Evolutionary conservation across 2,329 filamentous ascomycete genomes (phyloP), one percentile per base, ranked within the genome.

Genomic region (Mycogone perniciosa): DNA sequence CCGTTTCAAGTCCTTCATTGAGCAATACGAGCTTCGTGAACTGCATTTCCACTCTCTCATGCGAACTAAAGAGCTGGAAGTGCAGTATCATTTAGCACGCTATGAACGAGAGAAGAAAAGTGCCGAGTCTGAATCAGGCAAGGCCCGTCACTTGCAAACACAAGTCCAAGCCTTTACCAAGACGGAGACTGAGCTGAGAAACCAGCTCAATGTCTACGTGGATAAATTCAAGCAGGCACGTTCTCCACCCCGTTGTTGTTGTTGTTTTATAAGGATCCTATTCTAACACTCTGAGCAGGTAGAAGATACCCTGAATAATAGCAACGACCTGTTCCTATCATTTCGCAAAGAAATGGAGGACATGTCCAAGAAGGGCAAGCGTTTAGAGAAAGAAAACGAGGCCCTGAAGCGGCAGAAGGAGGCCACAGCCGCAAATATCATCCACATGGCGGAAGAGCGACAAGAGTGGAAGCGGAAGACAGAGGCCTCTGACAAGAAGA

Each of bases 341-440:
- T 97, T 97, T 71, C 83, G 92, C 49, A 96, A 96, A 73, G 93
- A 97, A 71, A 97, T 97, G 91, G 93, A 97, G 71, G 93, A 97
- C 64, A 97, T 97, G 91, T 96, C 91, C 1, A 96, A 96, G 74
- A 97, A 97, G 74, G 96, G 92, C 5, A 96, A 96, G 71, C 85
- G 90, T 29, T 76, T 99, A 48, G 93, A 99, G 68, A 96, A 96
- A 71, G 93, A 99, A 64, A 97, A 99, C 62, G 86, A 93, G 60
- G 86, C 82, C 13, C 79, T 96, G 46, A 95, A 89, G 58, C 83
- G 92, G 50, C 96, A 96, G 69, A 92, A 96, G 67, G 91, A 96
- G 61, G 84, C 89, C 44, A 95, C 91, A 29, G 93, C 93, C 63
- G 85, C 88, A 58, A 97, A 96, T 68, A 96, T 99, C 64, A 82